These are phyloP conservation scores for Malbranchea zuffiana DNA, from an alignment of 2,329 filamentous ascomycete species.

Conservation along the genomic window DNA sequence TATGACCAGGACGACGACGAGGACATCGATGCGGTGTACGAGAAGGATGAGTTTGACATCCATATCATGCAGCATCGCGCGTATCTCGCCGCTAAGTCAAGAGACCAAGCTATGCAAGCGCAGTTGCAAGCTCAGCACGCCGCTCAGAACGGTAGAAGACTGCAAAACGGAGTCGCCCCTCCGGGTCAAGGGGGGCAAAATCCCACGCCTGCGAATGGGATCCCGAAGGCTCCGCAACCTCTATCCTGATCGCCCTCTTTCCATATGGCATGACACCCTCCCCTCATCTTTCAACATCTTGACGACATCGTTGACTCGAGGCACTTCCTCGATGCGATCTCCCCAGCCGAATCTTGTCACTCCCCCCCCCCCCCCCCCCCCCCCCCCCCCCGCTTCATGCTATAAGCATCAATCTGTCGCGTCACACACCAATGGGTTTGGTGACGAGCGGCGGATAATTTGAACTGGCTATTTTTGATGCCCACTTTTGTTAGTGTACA, in stretches of 20 bases:
- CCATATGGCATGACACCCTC: conserved; percentile 11
- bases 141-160: conserved; percentile 20
- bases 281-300: conserved; percentile 6
- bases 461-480: background rate
- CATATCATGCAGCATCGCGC: conserved; percentile 47
- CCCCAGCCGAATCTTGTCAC: conserved; percentile 5
- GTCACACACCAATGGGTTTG: too few species aligned
- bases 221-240: conserved; percentile 19
- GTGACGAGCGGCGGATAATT: conserved; percentile 11
- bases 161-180: conserved; percentile 26
- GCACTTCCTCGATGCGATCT: too few species aligned
- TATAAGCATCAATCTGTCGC: too few species aligned
- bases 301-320: too few species aligned
- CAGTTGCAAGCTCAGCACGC: conserved; percentile 32
- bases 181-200: conserved; percentile 6
- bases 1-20: conserved; percentile 69
- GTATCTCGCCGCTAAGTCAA: conserved; percentile 38
- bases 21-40: conserved; percentile 63
- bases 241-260: conserved; percentile 14
- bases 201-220: conserved; percentile 4
- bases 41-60: conserved; percentile 58
- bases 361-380: conserved; percentile 4
- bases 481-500: conserved; percentile 12
- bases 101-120: conserved; percentile 34
- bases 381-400: conserved; percentile 1